A percentile compares a stretch with the other conserved stretches of the same genome.
phyloP scores from a whole-genome alignment of 2,329 filamentous ascomycete species.

The Chalaropsis ovoidea region DNA sequence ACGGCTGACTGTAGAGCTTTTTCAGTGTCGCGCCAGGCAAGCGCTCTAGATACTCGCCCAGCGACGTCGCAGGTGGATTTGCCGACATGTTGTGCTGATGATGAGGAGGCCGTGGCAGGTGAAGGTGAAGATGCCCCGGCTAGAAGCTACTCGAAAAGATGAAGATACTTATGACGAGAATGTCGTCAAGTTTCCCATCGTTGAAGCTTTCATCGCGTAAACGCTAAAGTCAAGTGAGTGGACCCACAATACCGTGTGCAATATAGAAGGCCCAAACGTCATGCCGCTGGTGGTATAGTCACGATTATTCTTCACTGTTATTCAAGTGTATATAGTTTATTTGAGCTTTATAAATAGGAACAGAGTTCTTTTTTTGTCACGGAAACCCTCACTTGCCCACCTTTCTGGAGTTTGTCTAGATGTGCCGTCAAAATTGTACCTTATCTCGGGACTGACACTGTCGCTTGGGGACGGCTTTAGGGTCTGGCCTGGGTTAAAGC shows the following conservation, averaged over 20 bases:
- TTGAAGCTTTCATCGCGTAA: constrained; percentile 4
- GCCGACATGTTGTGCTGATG: constrained; percentile 37
- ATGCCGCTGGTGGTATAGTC: background rate
- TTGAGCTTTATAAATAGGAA: too few species aligned
- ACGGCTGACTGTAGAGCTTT: constrained; percentile 90
- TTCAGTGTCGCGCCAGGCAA: constrained; percentile 82
- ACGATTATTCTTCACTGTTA: too few species aligned
- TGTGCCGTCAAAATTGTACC: too few species aligned
- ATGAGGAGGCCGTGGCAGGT: background rate
- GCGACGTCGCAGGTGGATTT: constrained; percentile 39
- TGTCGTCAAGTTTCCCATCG: background rate
- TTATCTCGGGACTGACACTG: too few species aligned
- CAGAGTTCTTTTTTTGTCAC: too few species aligned
- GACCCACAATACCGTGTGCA: constrained; percentile 2
- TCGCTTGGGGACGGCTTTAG: background rate
- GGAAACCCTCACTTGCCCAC: too few species aligned
- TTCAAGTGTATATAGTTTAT: too few species aligned
- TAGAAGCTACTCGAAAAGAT: background rate
- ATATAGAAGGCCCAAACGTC: constrained; percentile 2
- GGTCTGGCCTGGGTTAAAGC: background rate
- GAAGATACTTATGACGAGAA: background rate
- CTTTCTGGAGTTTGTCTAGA: too few species aligned
- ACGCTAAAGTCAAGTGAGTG: background rate
- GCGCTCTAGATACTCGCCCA: constrained; percentile 86
- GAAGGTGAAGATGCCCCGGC: too few species aligned